A percentile compares a stretch with the other conserved stretches of the same genome.
phyloP scores from a whole-genome alignment of 441 rosid species.

The Syzygium malaccense region DNA sequence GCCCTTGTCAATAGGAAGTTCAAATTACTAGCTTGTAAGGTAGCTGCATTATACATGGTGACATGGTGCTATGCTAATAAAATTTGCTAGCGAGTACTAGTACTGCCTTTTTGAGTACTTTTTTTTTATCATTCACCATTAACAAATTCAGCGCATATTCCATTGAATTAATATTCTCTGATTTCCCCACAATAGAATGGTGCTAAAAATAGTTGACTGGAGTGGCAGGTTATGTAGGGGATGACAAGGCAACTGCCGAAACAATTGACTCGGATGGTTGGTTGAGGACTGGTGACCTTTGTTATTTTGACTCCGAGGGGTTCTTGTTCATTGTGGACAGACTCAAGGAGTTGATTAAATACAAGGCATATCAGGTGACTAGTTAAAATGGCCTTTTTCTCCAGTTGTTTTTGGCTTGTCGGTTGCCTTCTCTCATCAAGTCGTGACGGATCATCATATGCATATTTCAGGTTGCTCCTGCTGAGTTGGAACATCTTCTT shows the following conservation, averaged over 20 bases:
- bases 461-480: conserved; percentile 73
- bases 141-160: neutral
- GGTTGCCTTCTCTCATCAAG: neutral
- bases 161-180: neutral
- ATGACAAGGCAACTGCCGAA: conserved; percentile 77
- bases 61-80: neutral
- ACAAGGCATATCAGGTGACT: conserved; percentile 9
- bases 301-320: neutral
- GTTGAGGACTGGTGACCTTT: conserved; percentile 11
- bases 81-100: neutral
- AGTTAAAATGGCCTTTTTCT: neutral
- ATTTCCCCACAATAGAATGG: neutral
- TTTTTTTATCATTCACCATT: neutral
- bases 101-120: neutral
- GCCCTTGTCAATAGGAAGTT: neutral
- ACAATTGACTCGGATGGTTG: conserved; percentile 25
- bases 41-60: neutral
- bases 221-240: conserved; percentile 66
- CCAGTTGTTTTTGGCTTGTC: neutral
- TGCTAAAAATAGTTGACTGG: neutral
- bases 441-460: neutral
- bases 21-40: neutral
- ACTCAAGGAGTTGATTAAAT: conserved; percentile 7
- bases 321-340: conserved; percentile 3
- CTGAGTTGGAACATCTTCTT: conserved; percentile 75